These are phyloP conservation scores for Solanum tacnaense DNA, from an alignment of 257 asterid species.

Conservation along the genomic window DNA sequence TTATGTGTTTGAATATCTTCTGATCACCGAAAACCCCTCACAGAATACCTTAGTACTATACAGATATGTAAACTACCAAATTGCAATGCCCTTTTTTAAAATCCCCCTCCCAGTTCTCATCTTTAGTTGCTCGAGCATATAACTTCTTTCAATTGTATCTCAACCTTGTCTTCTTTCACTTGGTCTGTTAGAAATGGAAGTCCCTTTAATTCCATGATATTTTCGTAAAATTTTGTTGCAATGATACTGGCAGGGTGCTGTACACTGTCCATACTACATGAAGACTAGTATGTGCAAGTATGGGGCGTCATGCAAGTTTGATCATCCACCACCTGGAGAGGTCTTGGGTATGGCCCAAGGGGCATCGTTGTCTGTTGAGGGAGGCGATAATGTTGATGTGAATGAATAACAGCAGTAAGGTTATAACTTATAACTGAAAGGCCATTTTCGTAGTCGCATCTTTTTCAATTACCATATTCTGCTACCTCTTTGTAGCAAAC, in stretches of 20 bases:
- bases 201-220: background rate
- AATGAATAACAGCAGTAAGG: background rate
- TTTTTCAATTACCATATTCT: background rate
- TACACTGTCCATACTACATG: slow-evolving; percentile 90
- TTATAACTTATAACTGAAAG: too few species aligned
- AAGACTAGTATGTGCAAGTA: slow-evolving; percentile 92
- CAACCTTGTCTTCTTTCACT: background rate
- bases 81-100: background rate
- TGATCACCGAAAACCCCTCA: background rate
- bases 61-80: background rate
- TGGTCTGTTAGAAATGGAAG: background rate
- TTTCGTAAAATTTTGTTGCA: background rate
- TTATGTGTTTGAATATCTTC: background rate
- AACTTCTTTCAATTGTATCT: background rate
- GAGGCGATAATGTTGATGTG: slow-evolving; percentile 20
- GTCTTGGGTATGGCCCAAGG: slow-evolving; percentile 49
- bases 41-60: background rate
- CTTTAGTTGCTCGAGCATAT: background rate
- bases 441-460: background rate
- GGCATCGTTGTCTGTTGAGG: slow-evolving; percentile 23
- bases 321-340: slow-evolving; percentile 94
- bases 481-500: background rate
- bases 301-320: slow-evolving; percentile 81
- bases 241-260: slow-evolving; percentile 51
- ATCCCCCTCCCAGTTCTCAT: background rate